Base-by-base conservation (phyloP, 2,329 filamentous ascomycete genomes). In the Capronia coronata region DNA sequence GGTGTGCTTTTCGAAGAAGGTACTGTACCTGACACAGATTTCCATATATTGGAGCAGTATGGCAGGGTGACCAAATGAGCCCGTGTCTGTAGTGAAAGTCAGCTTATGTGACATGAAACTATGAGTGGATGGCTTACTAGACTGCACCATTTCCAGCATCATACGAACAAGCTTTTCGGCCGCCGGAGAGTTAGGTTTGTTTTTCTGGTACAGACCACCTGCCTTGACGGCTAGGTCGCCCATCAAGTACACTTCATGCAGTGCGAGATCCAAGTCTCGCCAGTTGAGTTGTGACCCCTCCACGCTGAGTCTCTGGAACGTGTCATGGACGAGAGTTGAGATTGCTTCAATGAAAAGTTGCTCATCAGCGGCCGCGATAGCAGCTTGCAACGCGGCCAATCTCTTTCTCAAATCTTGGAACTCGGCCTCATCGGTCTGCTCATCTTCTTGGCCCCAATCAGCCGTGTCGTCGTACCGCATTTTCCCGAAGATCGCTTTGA, bases 1-100 rank as follows among this genome's bases (percentile, higher is more conserved):
- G 23, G 82, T 76, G 63, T 95, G 86, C 48, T 82, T 81, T 64
- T 97, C 90, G 65, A 98, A 97, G 67, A 96, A 94, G 22, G 83
- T 80, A 65, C 84, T 87, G 69, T 98, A 98, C 43, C 93, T 84
- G 48, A 95, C 90, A 66, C 90, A 95, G 29, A 95, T 94, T 67
- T 98, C 93, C 90, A 98, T 96, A 64, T 94, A 98, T 69, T 96
- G 89, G 18, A 98, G 75, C 56, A 96, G 81, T 44, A 96, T 90
- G 13, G 90, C 88, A 1, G 93, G 91, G 65, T 97, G 93, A 13
- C 84, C 82, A 67, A 91, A 94, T 37, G 78, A 84, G 51, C 87
- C 84, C 59, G 96, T 85, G 59, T 87, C 88, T 90, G 58, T 40
- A 19, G 19, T 35, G 40, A n/a, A n/a, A n/a, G 29, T 43, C 29